Conservation (phyloP, 2,329 filamentous ascomycete species). For the Colletotrichum coccodes region DNA sequence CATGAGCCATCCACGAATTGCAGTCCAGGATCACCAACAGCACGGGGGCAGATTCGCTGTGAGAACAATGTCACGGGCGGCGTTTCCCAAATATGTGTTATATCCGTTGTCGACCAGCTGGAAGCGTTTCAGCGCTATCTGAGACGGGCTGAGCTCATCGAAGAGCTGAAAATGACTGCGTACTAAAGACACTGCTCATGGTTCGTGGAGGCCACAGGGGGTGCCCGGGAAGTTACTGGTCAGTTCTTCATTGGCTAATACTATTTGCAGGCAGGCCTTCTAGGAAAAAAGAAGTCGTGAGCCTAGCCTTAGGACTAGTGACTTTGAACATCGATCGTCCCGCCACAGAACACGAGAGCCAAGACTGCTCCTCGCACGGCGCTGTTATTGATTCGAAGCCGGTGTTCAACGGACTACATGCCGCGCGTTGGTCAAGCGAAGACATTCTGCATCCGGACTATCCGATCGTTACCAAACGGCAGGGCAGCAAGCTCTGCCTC, state of each 20-base stretch:
- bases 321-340: not conserved
- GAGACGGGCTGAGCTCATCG: slow-evolving; percentile 17
- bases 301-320: not conserved
- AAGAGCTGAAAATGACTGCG: slow-evolving; percentile 2
- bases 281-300: not conserved
- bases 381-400: not conserved
- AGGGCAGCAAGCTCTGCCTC: not conserved
- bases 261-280: not conserved
- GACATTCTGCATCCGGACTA: too few species aligned
- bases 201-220: not conserved
- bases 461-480: too few species aligned
- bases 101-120: not conserved
- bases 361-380: not conserved
- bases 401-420: too few species aligned
- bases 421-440: too few species aligned
- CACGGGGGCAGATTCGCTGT: not conserved
- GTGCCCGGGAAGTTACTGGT: not conserved
- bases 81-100: slow-evolving; percentile 1
- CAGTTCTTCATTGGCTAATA: not conserved
- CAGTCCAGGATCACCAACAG: not conserved
- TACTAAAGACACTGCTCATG: not conserved
- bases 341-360: not conserved
- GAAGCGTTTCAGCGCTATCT: slow-evolving; percentile 20
- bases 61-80: not conserved
- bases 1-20: not conserved